These are phyloP conservation scores for Hura crepitans DNA, from an alignment of 441 rosid species.

Conservation along the genomic window DNA sequence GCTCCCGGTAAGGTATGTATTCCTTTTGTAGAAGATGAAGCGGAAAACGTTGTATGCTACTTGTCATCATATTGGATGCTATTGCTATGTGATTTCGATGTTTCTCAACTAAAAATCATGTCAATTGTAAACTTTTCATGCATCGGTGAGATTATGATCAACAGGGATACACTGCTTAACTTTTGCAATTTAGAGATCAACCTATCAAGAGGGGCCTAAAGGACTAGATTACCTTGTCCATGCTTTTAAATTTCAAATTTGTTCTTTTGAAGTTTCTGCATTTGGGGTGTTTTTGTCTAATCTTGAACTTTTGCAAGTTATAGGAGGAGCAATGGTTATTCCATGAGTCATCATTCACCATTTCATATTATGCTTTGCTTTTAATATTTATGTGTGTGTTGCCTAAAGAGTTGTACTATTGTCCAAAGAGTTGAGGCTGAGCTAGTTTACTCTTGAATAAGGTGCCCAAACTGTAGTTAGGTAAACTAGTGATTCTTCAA, in stretches of 20 bases:
- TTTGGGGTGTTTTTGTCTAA: too few species aligned
- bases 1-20: conserved; percentile 79
- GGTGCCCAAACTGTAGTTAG: not conserved
- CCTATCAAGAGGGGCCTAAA: not conserved
- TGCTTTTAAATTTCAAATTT: not conserved
- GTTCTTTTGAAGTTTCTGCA: conserved; percentile 5
- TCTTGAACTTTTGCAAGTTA: not conserved
- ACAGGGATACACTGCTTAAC: not conserved
- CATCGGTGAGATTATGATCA: not conserved
- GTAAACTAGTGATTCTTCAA: not conserved
- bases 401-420: not conserved
- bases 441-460: not conserved
- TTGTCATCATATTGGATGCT: not conserved
- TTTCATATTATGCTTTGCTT: not conserved
- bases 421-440: not conserved
- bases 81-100: not conserved
- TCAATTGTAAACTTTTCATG: not conserved
- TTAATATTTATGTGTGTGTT: not conserved
- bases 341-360: not conserved
- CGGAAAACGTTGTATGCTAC: not conserved
- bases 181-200: not conserved
- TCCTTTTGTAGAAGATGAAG: conserved; percentile 16
- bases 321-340: not conserved
- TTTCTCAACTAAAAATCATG: not conserved
- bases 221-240: not conserved